Evolutionary conservation across 129 eudicot genomes (phyloP).

Genomic region (Flaveria robusta): DNA sequence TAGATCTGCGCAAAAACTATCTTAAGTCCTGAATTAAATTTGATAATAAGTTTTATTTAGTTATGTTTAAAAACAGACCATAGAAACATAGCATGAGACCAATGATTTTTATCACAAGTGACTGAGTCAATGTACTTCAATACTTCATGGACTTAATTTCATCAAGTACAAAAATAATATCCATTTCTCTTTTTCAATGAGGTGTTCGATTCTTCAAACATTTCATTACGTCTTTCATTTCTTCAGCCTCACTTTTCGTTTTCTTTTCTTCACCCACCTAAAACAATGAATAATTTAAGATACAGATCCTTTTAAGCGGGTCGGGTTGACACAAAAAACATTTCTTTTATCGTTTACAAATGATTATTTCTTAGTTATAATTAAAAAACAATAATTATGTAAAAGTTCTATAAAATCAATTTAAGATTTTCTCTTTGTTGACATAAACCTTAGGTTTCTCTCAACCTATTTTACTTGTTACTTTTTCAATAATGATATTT

Average conservation of each 20-base stretch:
- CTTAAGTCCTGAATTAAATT: conserved; percentile 43
- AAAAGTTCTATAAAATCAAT: not conserved
- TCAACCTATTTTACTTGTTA: not conserved
- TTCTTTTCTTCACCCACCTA: conserved; percentile 51
- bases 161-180: conserved; percentile 67
- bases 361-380: not conserved
- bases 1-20: conserved; percentile 44
- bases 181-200: conserved; percentile 76
- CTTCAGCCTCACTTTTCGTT: conserved; percentile 56
- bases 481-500: not conserved
- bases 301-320: not conserved
- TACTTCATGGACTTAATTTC: conserved; percentile 48
- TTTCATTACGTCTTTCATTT: conserved; percentile 79
- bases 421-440: too few species aligned
- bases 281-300: not conserved
- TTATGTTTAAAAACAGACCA: not conserved
- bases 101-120: too few species aligned
- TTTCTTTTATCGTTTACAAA: not conserved
- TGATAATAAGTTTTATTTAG: not conserved
- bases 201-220: conserved; percentile 63
- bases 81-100: not conserved
- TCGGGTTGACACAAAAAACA: not conserved
- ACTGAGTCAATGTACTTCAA: too few species aligned
- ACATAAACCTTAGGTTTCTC: not conserved
- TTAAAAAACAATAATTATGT: not conserved